Conservation (phyloP, 331 rosid genomes). For the Erythrophleum ivorense region DNA sequence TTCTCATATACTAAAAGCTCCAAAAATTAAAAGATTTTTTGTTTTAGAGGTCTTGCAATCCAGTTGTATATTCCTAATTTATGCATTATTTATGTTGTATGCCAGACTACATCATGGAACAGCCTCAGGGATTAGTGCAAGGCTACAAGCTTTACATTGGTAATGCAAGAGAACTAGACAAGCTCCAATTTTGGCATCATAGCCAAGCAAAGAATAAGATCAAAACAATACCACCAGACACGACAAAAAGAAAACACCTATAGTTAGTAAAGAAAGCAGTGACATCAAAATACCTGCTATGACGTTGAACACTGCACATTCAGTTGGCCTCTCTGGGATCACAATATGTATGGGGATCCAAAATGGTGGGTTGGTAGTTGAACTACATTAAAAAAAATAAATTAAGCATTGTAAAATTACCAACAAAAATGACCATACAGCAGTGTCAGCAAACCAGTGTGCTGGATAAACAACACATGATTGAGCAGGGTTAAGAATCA, state of each 20-base stretch:
- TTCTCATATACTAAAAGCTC: constrained; percentile 3
- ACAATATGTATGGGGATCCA: constrained; percentile 96
- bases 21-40: constrained; percentile 2
- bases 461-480: not conserved
- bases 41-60: not conserved
- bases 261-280: constrained; percentile 9
- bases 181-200: constrained; percentile 5
- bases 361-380: constrained; percentile 81
- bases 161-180: constrained; percentile 28
- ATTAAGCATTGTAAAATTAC: constrained; percentile 20
- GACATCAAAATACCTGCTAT: constrained; percentile 72
- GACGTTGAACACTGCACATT: constrained; percentile 84
- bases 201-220: constrained; percentile 35
- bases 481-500: constrained; percentile 22
- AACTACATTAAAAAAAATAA: constrained; percentile 45
- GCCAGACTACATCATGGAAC: constrained; percentile 9
- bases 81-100: constrained; percentile 6
- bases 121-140: constrained; percentile 19
- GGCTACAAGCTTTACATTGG: not conserved
- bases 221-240: constrained; percentile 30
- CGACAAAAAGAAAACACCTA: constrained; percentile 18
- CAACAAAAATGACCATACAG: constrained; percentile 25
- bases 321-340: constrained; percentile 97
- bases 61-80: constrained; percentile 6
- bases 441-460: constrained; percentile 30